A percentile compares a stretch with the other conserved stretches of the same genome.
Conservation (phyloP, 169 alveolate genomes). For the Plasmodium sp. region DNA sequence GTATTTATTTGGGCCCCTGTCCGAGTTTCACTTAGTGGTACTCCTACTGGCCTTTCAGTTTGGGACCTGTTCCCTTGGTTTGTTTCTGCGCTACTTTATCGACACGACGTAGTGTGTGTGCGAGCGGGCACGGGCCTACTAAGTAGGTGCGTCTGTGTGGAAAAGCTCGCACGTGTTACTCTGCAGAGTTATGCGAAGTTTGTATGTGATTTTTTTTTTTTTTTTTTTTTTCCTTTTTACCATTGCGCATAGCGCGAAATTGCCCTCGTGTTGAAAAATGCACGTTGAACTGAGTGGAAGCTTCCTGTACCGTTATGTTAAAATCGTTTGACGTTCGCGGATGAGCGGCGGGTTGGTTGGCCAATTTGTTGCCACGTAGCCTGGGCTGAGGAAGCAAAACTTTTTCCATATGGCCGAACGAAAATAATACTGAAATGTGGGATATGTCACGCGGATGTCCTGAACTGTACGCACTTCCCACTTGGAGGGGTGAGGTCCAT, state of each 20-base stretch:
- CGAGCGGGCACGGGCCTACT: neutral
- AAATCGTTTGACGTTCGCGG: neutral
- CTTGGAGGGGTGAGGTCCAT: neutral
- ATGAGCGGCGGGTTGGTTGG: neutral
- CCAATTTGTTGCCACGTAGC: neutral
- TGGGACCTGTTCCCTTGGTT: conserved; percentile 86
- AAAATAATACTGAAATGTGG: neutral
- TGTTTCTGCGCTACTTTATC: conserved; percentile 85
- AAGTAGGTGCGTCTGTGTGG: neutral
- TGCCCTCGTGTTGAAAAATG: neutral
- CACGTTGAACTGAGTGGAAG: neutral
- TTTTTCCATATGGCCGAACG: neutral
- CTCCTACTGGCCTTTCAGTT: conserved; percentile 86
- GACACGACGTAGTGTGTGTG: conserved; percentile 16
- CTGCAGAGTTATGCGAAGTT: neutral
- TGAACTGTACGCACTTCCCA: neutral
- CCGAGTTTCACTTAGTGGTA: conserved; percentile 89
- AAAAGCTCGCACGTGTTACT: neutral
- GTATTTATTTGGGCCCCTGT: conserved; percentile 90
- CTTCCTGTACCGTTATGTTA: neutral
- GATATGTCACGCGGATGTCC: neutral
- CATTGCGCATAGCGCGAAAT: neutral
- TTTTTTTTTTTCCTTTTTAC: neutral
- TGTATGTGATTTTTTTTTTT: conserved; percentile 1
- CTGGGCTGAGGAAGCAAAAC: neutral